Conservation (phyloP, 352 stramenopile species). For the Albugo laibachii region DNA sequence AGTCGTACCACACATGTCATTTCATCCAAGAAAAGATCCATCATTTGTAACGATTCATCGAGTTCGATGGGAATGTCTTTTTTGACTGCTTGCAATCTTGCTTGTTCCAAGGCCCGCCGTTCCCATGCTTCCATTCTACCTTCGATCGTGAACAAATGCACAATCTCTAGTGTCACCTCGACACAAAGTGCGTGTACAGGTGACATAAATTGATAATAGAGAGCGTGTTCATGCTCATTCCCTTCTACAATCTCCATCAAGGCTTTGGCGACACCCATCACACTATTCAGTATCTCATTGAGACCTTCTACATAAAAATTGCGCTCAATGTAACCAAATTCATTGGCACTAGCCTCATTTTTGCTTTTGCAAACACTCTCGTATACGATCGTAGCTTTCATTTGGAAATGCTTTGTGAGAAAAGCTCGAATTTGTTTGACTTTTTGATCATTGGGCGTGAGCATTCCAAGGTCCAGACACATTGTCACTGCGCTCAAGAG, state of each 20-base stretch:
- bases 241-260: conserved; percentile 30
- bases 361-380: conserved; percentile 31
- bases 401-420: conserved; percentile 30
- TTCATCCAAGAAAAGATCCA: conserved; percentile 68
- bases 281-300: conserved; percentile 41
- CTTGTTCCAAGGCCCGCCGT: conserved; percentile 33
- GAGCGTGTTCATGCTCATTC: conserved; percentile 6
- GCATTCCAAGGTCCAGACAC: conserved; percentile 23
- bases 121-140: conserved; percentile 63
- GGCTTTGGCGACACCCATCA: conserved; percentile 61
- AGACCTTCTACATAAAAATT: conserved; percentile 61
- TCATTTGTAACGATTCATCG: conserved; percentile 76
- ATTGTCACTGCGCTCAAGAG: conserved; percentile 25
- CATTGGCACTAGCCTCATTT: conserved; percentile 32
- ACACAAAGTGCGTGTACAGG: conserved; percentile 39
- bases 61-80: conserved; percentile 21
- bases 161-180: conserved; percentile 32
- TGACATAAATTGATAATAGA: conserved; percentile 23
- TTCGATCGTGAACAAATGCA: conserved; percentile 52
- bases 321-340: conserved; percentile 69
- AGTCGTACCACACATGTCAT: conserved; percentile 54
- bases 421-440: conserved; percentile 17
- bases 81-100: conserved; percentile 14
- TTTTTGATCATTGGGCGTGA: conserved; percentile 5
- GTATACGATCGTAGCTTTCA: conserved; percentile 24